These are phyloP conservation scores for Pachysolen tannophilus DNA, from an alignment of 805 yeast species.

Conservation along the genomic window DNA sequence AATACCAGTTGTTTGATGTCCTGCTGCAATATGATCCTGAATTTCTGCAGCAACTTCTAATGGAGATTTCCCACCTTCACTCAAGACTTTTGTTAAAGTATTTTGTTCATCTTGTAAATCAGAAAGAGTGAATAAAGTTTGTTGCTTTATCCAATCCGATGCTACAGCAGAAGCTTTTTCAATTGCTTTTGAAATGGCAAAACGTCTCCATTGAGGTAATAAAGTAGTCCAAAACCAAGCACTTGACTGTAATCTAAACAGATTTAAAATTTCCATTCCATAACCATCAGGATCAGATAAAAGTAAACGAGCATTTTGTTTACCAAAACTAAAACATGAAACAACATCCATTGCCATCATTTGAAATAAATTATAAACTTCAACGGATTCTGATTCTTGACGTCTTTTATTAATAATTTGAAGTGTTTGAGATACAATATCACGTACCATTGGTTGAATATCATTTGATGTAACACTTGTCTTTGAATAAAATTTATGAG, in stretches of 20 bases:
- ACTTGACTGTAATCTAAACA: slow-evolving; percentile 42
- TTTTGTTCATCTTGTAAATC: slow-evolving; percentile 14
- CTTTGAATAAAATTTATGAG: slow-evolving; percentile 38
- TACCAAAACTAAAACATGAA: slow-evolving; percentile 52
- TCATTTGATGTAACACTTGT: slow-evolving; percentile 24
- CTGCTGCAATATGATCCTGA: slow-evolving; percentile 67
- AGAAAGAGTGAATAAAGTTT: slow-evolving; percentile 2
- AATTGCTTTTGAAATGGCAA: slow-evolving; percentile 35
- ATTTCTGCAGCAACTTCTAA: slow-evolving; percentile 36
- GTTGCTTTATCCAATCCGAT: slow-evolving; percentile 35
- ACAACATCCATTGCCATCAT: slow-evolving; percentile 67
- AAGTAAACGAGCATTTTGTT: slow-evolving; percentile 35
- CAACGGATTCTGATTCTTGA: slow-evolving; percentile 28
- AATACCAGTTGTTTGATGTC: slow-evolving; percentile 68
- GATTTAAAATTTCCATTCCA: slow-evolving; percentile 33
- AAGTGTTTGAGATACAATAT: slow-evolving; percentile 23
- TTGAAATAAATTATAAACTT: slow-evolving; percentile 58
- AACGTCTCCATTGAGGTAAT: slow-evolving; percentile 44
- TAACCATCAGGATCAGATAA: slow-evolving; percentile 28
- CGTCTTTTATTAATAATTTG: slow-evolving; percentile 14
- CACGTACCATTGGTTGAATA: slow-evolving; percentile 25
- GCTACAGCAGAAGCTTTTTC: slow-evolving; percentile 29
- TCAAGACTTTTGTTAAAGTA: slow-evolving; percentile 18
- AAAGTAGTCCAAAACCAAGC: slow-evolving; percentile 62
- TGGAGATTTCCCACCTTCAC: slow-evolving; percentile 10